phyloP scores from a whole-genome alignment of 768 basidiomycete genomes.

The Mycena kentingensis region DNA sequence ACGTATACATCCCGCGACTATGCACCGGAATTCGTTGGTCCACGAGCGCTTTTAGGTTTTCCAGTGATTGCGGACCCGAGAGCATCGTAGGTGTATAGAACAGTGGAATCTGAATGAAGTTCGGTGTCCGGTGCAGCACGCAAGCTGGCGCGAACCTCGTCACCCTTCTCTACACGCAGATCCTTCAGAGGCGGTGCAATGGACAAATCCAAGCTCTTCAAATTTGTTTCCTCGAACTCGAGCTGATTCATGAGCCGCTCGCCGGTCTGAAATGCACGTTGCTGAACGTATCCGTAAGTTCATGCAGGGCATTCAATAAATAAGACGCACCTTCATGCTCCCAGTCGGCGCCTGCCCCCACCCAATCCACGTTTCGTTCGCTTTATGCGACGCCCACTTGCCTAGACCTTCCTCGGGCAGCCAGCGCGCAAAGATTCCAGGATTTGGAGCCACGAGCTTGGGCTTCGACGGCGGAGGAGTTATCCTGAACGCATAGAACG shows the following conservation, averaged over 20 bases:
- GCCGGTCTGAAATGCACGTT: constrained; percentile 47
- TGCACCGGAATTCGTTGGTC: constrained; percentile 18
- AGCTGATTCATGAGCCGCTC: constrained; percentile 50
- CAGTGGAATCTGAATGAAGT: constrained; percentile 9
- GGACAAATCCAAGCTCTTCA: constrained; percentile 51
- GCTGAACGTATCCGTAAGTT: constrained; percentile 28
- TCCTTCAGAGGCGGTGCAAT: constrained; percentile 39
- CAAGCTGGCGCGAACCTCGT: background rate
- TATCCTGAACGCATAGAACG: constrained; percentile 46
- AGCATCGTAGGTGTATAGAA: constrained; percentile 13
- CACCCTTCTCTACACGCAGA: constrained; percentile 3
- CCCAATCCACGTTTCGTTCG: constrained; percentile 42
- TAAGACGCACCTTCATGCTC: constrained; percentile 45
- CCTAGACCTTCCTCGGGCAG: constrained; percentile 20
- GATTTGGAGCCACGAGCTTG: constrained; percentile 19
- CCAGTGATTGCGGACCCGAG: constrained; percentile 19
- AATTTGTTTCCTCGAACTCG: constrained; percentile 56
- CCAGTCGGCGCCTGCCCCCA: constrained; percentile 49
- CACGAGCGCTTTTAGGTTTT: constrained; percentile 14
- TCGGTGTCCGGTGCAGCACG: background rate
- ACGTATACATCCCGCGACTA: constrained; percentile 7
- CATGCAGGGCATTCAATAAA: background rate
- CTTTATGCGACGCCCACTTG: constrained; percentile 38
- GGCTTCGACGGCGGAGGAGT: constrained; percentile 20
- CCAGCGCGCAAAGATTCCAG: constrained; percentile 18